Conservation (phyloP, 306 rosid species). For the Bauhinia variegata region DNA sequence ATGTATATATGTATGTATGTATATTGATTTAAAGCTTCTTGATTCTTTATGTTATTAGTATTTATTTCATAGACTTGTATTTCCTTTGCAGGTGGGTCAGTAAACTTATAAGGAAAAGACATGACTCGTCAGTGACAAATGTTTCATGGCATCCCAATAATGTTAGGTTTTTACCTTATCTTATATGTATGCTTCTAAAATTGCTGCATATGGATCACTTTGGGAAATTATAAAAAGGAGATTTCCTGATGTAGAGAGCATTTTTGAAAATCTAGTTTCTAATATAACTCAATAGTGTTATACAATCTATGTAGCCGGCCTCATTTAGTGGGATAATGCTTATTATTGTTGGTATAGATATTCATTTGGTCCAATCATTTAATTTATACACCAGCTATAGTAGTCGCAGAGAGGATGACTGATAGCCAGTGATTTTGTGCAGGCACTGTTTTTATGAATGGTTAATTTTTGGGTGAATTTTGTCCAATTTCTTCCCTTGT, state of each 20-base stretch:
- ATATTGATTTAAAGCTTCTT: too few species aligned
- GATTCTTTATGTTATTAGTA: conserved; percentile 3
- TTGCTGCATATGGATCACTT: neutral
- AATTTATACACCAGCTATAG: conserved; percentile 1
- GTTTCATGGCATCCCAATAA: conserved; percentile 98
- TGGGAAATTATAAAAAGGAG: too few species aligned
- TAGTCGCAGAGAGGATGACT: neutral
- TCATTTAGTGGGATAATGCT: too few species aligned
- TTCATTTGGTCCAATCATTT: neutral
- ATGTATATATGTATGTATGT: too few species aligned
- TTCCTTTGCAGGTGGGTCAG: conserved; percentile 91
- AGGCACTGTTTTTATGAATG: too few species aligned
- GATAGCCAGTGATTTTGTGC: too few species aligned
- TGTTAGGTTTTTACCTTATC: conserved; percentile 51
- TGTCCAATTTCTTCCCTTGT: neutral
- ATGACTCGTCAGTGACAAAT: conserved; percentile 87
- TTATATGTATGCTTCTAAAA: neutral
- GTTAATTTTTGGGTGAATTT: too few species aligned
- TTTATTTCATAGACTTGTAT: conserved; percentile 24
- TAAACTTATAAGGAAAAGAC: conserved; percentile 92
- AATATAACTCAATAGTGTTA: too few species aligned
- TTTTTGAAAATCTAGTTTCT: too few species aligned
- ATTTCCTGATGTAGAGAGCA: too few species aligned
- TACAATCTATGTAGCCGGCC: too few species aligned
- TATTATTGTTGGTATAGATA: too few species aligned